phyloP scores from a whole-genome alignment of 371 early-diverging fungal species.

The Saksenaea oblongispora region DNA sequence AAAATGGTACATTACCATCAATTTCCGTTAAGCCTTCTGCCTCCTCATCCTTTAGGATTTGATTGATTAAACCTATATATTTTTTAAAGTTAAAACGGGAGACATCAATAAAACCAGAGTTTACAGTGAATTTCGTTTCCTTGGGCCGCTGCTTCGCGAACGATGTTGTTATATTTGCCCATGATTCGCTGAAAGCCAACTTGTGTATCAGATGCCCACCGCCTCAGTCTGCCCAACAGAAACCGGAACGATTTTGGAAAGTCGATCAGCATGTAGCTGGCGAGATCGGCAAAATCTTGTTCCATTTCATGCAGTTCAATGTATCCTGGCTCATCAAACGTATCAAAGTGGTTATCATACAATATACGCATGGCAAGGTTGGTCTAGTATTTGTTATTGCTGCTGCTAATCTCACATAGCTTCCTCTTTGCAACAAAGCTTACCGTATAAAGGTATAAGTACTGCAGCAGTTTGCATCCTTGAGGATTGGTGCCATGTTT shows the following conservation, averaged over 20 bases:
- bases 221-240: background rate
- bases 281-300: background rate
- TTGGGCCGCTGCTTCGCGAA: background rate
- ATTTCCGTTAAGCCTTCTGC: constrained; percentile 7
- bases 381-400: background rate
- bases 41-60: constrained; percentile 6
- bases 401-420: background rate
- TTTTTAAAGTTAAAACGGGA: background rate
- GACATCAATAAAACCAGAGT: background rate
- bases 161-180: background rate
- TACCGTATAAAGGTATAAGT: constrained; percentile 3
- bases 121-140: background rate
- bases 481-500: background rate
- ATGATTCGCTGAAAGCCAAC: background rate
- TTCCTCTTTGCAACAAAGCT: background rate
- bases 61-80: background rate
- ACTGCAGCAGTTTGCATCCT: background rate
- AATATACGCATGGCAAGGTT: constrained; percentile 1
- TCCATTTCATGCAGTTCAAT: background rate
- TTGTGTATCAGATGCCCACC: background rate
- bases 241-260: background rate
- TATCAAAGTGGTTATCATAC: background rate
- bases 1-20: background rate
- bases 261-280: background rate
- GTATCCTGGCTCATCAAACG: background rate